Evolutionary conservation across 2,329 filamentous ascomycete genomes (phyloP), one percentile per base, ranked within the genome.

Genomic region (Phyllosticta citriasiana): DNA sequence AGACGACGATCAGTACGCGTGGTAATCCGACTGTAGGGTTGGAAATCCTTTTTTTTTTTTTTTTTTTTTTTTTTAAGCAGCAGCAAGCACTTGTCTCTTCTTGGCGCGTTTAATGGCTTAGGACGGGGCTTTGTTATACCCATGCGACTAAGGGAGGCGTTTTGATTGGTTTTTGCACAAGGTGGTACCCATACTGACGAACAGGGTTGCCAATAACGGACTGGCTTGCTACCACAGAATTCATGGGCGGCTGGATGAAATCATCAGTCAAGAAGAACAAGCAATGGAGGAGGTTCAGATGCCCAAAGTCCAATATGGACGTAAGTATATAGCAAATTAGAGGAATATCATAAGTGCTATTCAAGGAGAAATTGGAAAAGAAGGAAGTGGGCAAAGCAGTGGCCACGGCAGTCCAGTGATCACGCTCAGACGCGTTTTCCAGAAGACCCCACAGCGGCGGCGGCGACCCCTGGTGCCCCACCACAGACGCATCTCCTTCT

Each of bases 1-100:
- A 8, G 73, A 73, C 16, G 75, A 75, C 54, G 73, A 70, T 12
- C 66, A 63, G 53, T 75, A 74, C 65, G 73, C 73, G 58, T 76
- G 73, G 72, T 76, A 57, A 30, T 30, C 55, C 16, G 10, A 16
- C 8, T 12, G 35, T 12, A 16, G 12, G n/a, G 3, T n/a, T 4
- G 10, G 4, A 16, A n/a, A 6, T 5, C n/a, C n/a, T n/a, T n/a
- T n/a, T n/a, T n/a, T n/a, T n/a, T n/a, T n/a, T n/a, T n/a, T n/a
- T n/a, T n/a, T n/a, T n/a, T n/a, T 5, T 47, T 47, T 14, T n/a
- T 47, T n/a, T n/a, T 19, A 16, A n/a, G 40, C 40, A 5, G 9
- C 40, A n/a, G 40, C 40, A 5, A 30, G 40, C 40, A 5, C 14
- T n/a, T n/a, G 40, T 47, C 14, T 47, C 40, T 47, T 47, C n/a